Evolutionary conservation across 805 yeast genomes (phyloP), one percentile per base, ranked within the genome.

Genomic region (Starmerella powellii): DNA sequence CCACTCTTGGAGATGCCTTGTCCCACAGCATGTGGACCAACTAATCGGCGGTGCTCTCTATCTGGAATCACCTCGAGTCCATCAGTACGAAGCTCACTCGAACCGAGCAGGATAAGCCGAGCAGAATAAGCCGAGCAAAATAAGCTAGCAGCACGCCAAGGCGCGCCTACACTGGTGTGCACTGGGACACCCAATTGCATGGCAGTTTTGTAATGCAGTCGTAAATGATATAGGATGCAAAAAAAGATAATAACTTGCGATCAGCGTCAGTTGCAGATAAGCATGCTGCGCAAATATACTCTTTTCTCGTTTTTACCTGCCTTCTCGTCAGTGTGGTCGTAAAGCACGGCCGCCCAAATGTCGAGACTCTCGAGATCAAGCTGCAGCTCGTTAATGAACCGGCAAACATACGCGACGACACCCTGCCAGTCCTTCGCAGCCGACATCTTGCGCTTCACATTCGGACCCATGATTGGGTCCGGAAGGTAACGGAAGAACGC

Each of bases 1-100:
- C 56, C 4, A 51, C 55, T 1, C 40, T 54, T 1, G 57, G 57
- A 3, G 55, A 54, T 10, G 49, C 54, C 3, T 41, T 38, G 33
- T 50, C 55, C 3, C 57, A 54, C 37, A 23, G 45, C 4, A 51
- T 51, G 48, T 51, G 50, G 49, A 24, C 31, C n/a, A n/a, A 15
- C 16, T 24, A 8, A 24, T 23, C n/a, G n/a, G 26, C 26, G 26
- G 26, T 23, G n/a, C n/a, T n/a, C n/a, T n/a, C n/a, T n/a, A n/a
- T n/a, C n/a, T n/a, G n/a, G n/a, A n/a, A n/a, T n/a, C n/a, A n/a
- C n/a, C n/a, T n/a, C n/a, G n/a, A n/a, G n/a, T n/a, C n/a, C n/a
- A n/a, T n/a, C n/a, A n/a, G n/a, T n/a, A n/a, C n/a, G n/a, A n/a
- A n/a, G n/a, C 10, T 12, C 6, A 23, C 10, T 23, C 26, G 26